Conservation (phyloP, 257 asterid species). For the Galeopsis tetrahit region DNA sequence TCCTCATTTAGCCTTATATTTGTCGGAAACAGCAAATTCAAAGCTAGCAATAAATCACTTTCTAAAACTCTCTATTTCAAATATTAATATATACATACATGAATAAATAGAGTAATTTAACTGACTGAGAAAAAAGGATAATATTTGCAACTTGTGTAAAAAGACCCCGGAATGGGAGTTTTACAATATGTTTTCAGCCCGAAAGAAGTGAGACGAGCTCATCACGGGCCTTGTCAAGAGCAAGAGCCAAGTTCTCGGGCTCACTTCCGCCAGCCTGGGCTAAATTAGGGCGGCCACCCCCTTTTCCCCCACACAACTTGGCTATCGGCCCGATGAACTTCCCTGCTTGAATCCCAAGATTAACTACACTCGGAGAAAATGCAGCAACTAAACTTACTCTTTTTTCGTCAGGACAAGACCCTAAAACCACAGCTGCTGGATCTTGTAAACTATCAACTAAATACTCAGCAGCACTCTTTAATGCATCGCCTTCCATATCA, state of each 20-base stretch:
- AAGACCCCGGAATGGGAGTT: neutral
- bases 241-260: constrained; percentile 73
- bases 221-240: constrained; percentile 76
- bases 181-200: constrained; percentile 27
- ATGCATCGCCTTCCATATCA: constrained; percentile 75
- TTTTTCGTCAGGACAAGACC: constrained; percentile 82
- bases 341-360: constrained; percentile 85
- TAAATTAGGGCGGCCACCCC: constrained; percentile 89
- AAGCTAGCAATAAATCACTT: neutral
- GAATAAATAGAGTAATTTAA: no score
- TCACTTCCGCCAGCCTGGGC: constrained; percentile 98
- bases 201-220: constrained; percentile 59
- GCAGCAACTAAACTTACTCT: constrained; percentile 83
- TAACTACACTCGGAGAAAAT: constrained; percentile 73
- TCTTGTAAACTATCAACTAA: constrained; percentile 60
- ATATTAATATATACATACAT: no score
- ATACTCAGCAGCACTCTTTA: constrained; percentile 85
- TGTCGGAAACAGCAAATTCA: constrained; percentile 16
- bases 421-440: constrained; percentile 89
- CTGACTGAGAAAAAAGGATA: neutral
- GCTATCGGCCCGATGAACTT: constrained; percentile 87
- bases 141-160: constrained; percentile 2
- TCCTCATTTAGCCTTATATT: neutral
- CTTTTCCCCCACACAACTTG: constrained; percentile 86
- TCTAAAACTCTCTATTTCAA: no score